Base-by-base conservation (phyloP, 139 green algal genomes). In the Chlamydomonas sphaeroides region DNA sequence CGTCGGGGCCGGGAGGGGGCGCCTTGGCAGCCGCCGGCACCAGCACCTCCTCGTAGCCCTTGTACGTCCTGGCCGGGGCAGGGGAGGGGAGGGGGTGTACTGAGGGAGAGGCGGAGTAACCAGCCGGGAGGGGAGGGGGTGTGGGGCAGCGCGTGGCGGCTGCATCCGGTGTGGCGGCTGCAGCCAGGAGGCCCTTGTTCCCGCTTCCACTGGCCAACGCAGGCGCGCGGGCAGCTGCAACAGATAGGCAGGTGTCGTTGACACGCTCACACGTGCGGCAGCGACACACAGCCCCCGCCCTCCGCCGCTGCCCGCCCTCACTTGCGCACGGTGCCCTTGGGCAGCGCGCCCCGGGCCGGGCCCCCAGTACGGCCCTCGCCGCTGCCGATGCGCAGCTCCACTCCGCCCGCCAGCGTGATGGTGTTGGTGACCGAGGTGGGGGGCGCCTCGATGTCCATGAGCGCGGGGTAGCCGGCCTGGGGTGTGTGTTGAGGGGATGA, bases 31-130 rank as follows among this genome's bases (percentile, higher is more conserved):
- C 80, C 0, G 95, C 90, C 1, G 96, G 96, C 70, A 98, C 95
- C 18, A 57, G 42, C 48, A 98, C 92, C 88, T 98, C 96, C 86
- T 99, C 96, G 65, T 97, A 98, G 0, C 93, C 92, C 90, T 97
- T 96, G 84, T 88, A 88, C 0, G 75, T 89, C 85, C 91, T 97
- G 92, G 32, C 56, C 42, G 33, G 39, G 62, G 18, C 33, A 26
- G 33, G 80, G 65, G 48, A 39, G 63, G n/a, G 63, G 36, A 6
- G 42, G 77, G 25, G 70, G 57, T 59, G n/a, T n/a, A n/a, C n/a
- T n/a, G n/a, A n/a, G n/a, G n/a, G n/a, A n/a, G n/a, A n/a, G n/a
- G n/a, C n/a, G n/a, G n/a, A n/a, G n/a, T n/a, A n/a, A n/a, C n/a
- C n/a, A n/a, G n/a, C n/a, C n/a, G n/a, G n/a, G n/a, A n/a, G 33